These are phyloP conservation scores for Spatholobus suberectus DNA, from an alignment of 306 rosid genomes.

Conservation along the genomic window DNA sequence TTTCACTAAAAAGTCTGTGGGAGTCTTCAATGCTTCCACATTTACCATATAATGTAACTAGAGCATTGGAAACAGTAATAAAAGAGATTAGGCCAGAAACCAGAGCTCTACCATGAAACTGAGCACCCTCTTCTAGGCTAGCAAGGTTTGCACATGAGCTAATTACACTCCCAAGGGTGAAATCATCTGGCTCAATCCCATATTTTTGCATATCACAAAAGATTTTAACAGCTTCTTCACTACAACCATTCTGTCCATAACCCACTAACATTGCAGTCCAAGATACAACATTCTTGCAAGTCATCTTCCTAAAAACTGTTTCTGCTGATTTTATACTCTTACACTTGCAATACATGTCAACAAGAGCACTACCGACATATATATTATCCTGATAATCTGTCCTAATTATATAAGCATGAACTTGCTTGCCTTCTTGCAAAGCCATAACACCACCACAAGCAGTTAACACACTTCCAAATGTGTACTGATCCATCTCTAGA, in stretches of 20 bases:
- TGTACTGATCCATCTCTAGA: constrained; percentile 74
- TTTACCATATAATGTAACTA: constrained; percentile 82
- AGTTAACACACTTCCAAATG: constrained; percentile 85
- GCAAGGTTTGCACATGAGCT: constrained; percentile 96
- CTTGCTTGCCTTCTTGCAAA: constrained; percentile 76
- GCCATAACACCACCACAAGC: constrained; percentile 84
- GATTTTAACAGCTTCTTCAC: constrained; percentile 86
- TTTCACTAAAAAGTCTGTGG: constrained; percentile 68
- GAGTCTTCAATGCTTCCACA: constrained; percentile 86
- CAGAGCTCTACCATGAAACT: constrained; percentile 81
- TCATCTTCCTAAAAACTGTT: constrained; percentile 76
- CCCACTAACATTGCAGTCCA: constrained; percentile 96
- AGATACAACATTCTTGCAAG: constrained; percentile 76
- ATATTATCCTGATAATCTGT: constrained; percentile 72
- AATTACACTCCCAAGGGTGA: constrained; percentile 84
- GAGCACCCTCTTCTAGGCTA: constrained; percentile 95
- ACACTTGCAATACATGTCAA: constrained; percentile 95
- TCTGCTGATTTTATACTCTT: constrained; percentile 71
- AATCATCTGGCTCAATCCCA: constrained; percentile 81
- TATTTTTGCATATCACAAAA: constrained; percentile 82
- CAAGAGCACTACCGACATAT: constrained; percentile 88
- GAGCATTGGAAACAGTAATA: constrained; percentile 83
- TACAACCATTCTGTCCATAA: constrained; percentile 85
- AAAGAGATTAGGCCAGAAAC: constrained; percentile 75
- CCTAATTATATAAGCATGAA: constrained; percentile 76